Evolutionary conservation across 495 filamentous ascomycete species (phyloP).

Genomic region (Penicillium manginii): DNA sequence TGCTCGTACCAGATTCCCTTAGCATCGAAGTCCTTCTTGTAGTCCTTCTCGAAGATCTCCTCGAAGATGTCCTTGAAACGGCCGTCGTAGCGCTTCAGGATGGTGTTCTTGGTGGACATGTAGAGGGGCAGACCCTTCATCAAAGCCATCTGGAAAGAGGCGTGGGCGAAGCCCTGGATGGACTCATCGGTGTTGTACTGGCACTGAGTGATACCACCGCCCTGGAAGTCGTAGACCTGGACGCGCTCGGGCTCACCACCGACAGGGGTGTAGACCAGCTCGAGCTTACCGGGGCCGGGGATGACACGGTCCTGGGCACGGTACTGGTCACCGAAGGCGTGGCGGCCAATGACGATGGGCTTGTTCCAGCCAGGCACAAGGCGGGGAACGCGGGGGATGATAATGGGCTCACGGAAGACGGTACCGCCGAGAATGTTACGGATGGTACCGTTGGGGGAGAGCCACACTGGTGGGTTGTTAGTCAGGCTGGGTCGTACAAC

Average conservation of each 20-base stretch:
- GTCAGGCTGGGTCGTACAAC: slow-evolving; percentile 8
- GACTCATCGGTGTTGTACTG: slow-evolving; percentile 98
- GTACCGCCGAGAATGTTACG: slow-evolving; percentile 93
- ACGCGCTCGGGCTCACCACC: slow-evolving; percentile 83
- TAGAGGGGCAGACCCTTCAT: slow-evolving; percentile 87
- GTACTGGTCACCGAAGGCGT: slow-evolving; percentile 99
- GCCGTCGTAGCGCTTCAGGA: slow-evolving; percentile 97
- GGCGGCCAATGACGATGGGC: slow-evolving; percentile 97
- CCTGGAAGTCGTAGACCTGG: slow-evolving; percentile 88
- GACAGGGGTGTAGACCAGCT: slow-evolving; percentile 89
- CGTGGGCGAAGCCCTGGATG: slow-evolving; percentile 91
- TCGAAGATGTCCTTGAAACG: slow-evolving; percentile 99
- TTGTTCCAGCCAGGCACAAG: slow-evolving; percentile 97
- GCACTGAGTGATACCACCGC: slow-evolving; percentile 86
- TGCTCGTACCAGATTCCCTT: slow-evolving; percentile 99
- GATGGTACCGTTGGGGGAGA: slow-evolving; percentile 97
- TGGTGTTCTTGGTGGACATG: slow-evolving; percentile 99
- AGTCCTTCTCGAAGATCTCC: slow-evolving; percentile 86
- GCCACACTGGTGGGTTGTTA: slow-evolving; percentile 74
- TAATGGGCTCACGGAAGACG: slow-evolving; percentile 97
- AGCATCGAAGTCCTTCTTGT: slow-evolving; percentile 85
- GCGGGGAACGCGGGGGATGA: slow-evolving; percentile 88
- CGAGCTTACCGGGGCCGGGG: slow-evolving; percentile 79
- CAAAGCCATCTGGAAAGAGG: slow-evolving; percentile 92
- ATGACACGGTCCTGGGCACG: slow-evolving; percentile 88